Base-by-base conservation (phyloP, 1,139 yeast genomes). In the Lodderomyces elongisporus region DNA sequence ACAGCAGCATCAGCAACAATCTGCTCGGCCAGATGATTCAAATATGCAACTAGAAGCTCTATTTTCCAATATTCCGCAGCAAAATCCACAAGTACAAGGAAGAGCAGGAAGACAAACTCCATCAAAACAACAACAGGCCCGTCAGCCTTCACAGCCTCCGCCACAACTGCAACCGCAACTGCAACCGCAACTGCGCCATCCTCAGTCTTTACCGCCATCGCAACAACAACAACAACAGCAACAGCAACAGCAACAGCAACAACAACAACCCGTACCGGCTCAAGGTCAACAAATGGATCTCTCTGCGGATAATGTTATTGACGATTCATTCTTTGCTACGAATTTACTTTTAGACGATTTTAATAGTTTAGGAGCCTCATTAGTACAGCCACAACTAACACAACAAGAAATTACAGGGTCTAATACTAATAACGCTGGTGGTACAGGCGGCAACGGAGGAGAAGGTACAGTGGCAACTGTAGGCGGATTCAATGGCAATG, bases 161-260 rank as follows among this genome's bases (percentile, higher is more conserved):
- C n/a, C n/a, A n/a, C n/a, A n/a, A n/a, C n/a, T n/a, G n/a, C n/a
- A n/a, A n/a, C n/a, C n/a, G n/a, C n/a, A n/a, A n/a, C n/a, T n/a
- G n/a, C n/a, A n/a, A n/a, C n/a, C n/a, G n/a, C n/a, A n/a, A n/a
- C n/a, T n/a, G n/a, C n/a, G n/a, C n/a, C n/a, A n/a, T n/a, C n/a
- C n/a, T n/a, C 60, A 52, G 34, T 48, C 47, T 30, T 32, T 52
- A 42, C 49, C 49, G 36, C 56, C 52, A 30, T 54, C 48, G 36
- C 49, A 37, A 20, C 46, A 44, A 12, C 49, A 40, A 21, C 41
- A 42, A 14, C 47, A 40, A 23, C 32, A 27, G 17, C 40, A 35
- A 21, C 29, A 31, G 16, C 38, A 28, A 31, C 37, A 25, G 13
- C 34, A 25, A 17, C 35, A 26, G 17, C 27, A 25, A 12, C 28